Evolutionary conservation across 768 basidiomycete genomes (phyloP).

Genomic region (Suillus hirtellus): DNA sequence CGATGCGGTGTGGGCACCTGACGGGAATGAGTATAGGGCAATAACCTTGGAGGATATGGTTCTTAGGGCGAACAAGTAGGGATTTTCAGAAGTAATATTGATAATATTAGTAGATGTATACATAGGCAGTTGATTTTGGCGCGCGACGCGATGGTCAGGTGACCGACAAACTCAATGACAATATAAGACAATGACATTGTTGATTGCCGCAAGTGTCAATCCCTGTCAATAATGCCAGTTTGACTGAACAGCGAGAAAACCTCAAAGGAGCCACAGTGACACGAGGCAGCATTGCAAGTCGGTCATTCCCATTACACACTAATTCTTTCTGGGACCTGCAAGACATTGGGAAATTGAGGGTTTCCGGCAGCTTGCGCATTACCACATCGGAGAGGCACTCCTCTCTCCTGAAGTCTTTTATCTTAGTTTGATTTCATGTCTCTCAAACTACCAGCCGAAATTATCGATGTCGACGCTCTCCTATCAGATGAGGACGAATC

Average conservation of each 20-base stretch:
- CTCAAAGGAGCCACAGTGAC: background rate
- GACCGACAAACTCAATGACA: background rate
- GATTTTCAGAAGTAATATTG: background rate
- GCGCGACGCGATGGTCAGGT: background rate
- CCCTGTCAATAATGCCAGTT: background rate
- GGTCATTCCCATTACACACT: background rate
- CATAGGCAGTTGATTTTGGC: too few species aligned
- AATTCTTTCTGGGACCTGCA: background rate
- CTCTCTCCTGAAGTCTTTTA: background rate
- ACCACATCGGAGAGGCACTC: background rate
- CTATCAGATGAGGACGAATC: background rate
- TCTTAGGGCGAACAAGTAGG: slow-evolving; percentile 46
- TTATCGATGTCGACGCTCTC: slow-evolving; percentile 30
- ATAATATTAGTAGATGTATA: too few species aligned
- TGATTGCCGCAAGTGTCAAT: background rate
- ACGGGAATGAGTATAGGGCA: slow-evolving; percentile 67
- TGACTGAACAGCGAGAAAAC: background rate
- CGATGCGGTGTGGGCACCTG: slow-evolving; percentile 90
- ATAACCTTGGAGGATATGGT: slow-evolving; percentile 92
- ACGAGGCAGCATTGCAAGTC: background rate
- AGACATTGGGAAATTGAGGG: background rate
- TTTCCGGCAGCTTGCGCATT: background rate
- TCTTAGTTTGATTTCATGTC: background rate
- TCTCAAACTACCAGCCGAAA: slow-evolving; percentile 6
- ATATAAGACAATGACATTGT: background rate